Evolutionary conservation across 805 yeast genomes (phyloP), one percentile per base, ranked within the genome.

Genomic region (Saccharomyces eubayanus): DNA sequence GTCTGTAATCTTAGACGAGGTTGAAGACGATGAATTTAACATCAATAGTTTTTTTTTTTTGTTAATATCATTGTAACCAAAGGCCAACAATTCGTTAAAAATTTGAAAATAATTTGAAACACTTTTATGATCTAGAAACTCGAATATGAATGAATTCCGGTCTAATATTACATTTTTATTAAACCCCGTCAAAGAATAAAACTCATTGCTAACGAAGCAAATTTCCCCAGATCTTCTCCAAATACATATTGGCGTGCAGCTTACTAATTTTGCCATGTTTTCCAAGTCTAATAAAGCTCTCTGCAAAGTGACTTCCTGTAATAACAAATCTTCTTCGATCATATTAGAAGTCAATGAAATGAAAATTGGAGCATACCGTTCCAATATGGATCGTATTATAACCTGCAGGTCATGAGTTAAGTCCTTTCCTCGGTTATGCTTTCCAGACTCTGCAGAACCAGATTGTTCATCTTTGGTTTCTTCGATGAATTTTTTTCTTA

Each of bases 141-240:
- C 95, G 60, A 88, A 83, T 24, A 88, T 85, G 62, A 85, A 89
- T 1, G 80, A 78, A 52, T 88, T 70, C 58, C 81, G 79, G 5
- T 83, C 74, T 2, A 86, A 63, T 9, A 87, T 69, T 46, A 83
- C 82, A 55, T 78, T 75, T 57, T 78, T 72, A 10, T 80, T 75
- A 66, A 83, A 81, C 1, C 89, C 87, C 5, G 91, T 79, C 57
- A 88, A 71, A 2, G 83, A 79, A 30, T 86, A 79, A 62, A 88
- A 80, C 61, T 87, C 94, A 57, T 84, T 82, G 5, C 90, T 85
- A 9, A 86, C 80, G 8, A 87, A 87, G 10, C 87, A 90, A 46
- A 89, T 83, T 65, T 88, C 95, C 9, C 95, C 95, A 0, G 95
- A 85, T 45, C 96, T 73, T 61, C 96, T 75, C 96, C 96, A 88